These are phyloP conservation scores for Amanita exitialis DNA, from an alignment of 768 basidiomycete genomes.

Conservation along the genomic window DNA sequence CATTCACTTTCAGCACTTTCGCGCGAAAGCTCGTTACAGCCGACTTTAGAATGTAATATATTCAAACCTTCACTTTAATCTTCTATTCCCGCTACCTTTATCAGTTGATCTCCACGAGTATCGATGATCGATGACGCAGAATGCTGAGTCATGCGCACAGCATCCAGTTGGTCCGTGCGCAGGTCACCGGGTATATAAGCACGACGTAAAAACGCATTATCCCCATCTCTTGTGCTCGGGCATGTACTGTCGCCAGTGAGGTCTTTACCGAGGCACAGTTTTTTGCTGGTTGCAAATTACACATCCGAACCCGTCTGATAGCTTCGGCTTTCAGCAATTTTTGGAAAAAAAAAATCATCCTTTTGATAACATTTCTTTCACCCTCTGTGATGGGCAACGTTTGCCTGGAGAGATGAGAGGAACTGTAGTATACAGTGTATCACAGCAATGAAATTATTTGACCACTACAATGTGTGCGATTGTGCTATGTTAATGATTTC, in stretches of 20 bases:
- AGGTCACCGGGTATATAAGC: constrained; percentile 30
- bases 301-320: constrained; percentile 91
- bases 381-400: constrained; percentile 18
- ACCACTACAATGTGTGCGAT: too few species aligned
- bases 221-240: constrained; percentile 87
- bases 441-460: neutral
- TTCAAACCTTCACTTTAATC: too few species aligned
- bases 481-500: too few species aligned
- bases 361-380: constrained; percentile 8
- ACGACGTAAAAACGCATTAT: constrained; percentile 9
- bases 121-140: too few species aligned
- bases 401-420: neutral
- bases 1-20: too few species aligned
- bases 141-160: neutral
- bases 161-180: constrained; percentile 44
- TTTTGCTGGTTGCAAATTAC: constrained; percentile 97
- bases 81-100: too few species aligned
- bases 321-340: constrained; percentile 90
- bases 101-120: too few species aligned
- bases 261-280: constrained; percentile 92
- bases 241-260: constrained; percentile 94
- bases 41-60: too few species aligned
- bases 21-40: too few species aligned
- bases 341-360: constrained; percentile 55
- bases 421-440: neutral